phyloP scores from a whole-genome alignment of 208 protist genomes.

The Naegleria gruberi region DNA sequence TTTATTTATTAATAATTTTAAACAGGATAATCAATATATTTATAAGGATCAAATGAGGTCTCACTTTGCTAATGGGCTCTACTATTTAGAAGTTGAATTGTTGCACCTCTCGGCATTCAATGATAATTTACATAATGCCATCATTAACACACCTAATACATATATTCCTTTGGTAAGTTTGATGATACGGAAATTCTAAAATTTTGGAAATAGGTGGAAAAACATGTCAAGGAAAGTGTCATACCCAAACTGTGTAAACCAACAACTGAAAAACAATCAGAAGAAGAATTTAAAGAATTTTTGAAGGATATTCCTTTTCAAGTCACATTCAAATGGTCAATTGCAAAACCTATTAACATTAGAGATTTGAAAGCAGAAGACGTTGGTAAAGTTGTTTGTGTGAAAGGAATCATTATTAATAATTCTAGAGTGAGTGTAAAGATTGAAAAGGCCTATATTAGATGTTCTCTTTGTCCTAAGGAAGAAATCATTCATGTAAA shows the following conservation, averaged over 20 bases:
- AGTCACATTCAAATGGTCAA: background rate
- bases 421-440: background rate
- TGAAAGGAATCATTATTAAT: conserved; percentile 16
- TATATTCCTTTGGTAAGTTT: background rate
- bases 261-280: background rate
- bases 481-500: background rate
- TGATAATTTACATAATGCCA: background rate
- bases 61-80: background rate
- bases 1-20: background rate
- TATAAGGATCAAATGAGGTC: background rate
- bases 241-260: background rate
- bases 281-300: background rate
- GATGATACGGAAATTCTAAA: background rate
- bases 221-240: background rate
- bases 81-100: background rate
- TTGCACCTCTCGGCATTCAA: background rate
- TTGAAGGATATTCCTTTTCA: background rate
- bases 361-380: background rate
- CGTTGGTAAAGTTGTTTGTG: background rate
- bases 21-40: background rate
- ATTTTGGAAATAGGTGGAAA: background rate
- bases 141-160: background rate
- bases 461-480: background rate
- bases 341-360: background rate
- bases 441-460: background rate